Evolutionary conservation across 768 basidiomycete genomes (phyloP), one percentile per base, ranked within the genome.

Genomic region (Hygrophorus russula): DNA sequence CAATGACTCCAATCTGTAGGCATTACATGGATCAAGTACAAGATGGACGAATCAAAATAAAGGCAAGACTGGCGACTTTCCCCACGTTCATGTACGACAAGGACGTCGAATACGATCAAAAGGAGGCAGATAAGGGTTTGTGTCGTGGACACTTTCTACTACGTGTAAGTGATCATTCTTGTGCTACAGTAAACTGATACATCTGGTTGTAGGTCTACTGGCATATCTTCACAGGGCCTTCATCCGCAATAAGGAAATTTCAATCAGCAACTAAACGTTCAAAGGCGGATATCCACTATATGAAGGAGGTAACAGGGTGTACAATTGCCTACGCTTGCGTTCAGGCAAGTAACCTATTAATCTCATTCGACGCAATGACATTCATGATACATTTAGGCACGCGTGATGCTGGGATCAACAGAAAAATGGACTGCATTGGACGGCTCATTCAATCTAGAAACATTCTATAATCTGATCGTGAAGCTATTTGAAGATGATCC

Each of bases 21-120:
- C 15, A 37, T 14, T 45, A 30, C 24, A 39, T 45, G 36, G 44
- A 45, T 18, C 20, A 24, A 6, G 19, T 45, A 17, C 39, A 29
- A 24, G 39, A 36, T 24, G 44, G 44, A 9, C 31, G 11, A 29
- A 34, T 39, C 17, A 47, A 47, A 35, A 24, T 36, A 18, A 35
- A 29, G 28, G 39, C 31, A 12, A 36, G 17, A 47, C 18, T 42
- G 33, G 18, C n/a, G n/a, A n/a, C n/a, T n/a, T n/a, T n/a, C n/a
- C 46, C 41, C 7, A 30, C 46, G 19, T 47, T 47, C 20, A 24
- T 47, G 24, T 47, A 47, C 36, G 46, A 47, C 18, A 17, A 46
- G 41, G 20, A 32, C 14, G 19, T 18, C 13, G 31, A 30, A 24
- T 47, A 47, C 24, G 40, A 42, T 27, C 33, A 32, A 13, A 10